A percentile compares a stretch with the other conserved stretches of the same genome.
Conservation (phyloP, 495 filamentous ascomycete species). For the Clavariopsis aquatica region DNA sequence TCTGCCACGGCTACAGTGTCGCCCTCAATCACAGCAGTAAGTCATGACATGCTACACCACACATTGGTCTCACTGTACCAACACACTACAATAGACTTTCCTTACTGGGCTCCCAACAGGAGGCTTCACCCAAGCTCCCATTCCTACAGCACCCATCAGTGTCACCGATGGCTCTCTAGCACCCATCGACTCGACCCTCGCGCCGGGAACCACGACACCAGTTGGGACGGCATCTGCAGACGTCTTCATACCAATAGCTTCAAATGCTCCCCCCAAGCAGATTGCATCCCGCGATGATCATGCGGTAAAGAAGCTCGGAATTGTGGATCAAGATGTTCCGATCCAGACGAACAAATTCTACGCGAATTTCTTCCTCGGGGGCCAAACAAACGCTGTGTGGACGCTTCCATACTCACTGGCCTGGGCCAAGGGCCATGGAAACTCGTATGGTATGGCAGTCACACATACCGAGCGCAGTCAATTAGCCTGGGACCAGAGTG, state of each 20-base stretch:
- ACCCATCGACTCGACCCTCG: constrained; percentile 38
- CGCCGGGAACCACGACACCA: constrained; percentile 28
- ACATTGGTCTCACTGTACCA: neutral
- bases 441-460: constrained; percentile 65
- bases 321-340: constrained; percentile 52
- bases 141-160: constrained; percentile 12
- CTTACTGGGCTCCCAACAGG: constrained; percentile 29
- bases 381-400: constrained; percentile 69
- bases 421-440: constrained; percentile 72
- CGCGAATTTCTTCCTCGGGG: constrained; percentile 80
- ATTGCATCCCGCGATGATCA: constrained; percentile 43
- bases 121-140: constrained; percentile 21
- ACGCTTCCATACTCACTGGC: constrained; percentile 82
- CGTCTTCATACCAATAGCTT: constrained; percentile 46
- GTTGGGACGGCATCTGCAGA: constrained; percentile 32
- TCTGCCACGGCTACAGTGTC: constrained; percentile 22
- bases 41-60: neutral
- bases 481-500: constrained; percentile 65
- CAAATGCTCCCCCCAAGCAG: constrained; percentile 41
- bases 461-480: constrained; percentile 69
- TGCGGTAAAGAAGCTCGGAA: constrained; percentile 40
- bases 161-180: constrained; percentile 19
- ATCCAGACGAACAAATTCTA: constrained; percentile 92
- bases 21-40: constrained; percentile 32
- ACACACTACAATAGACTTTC: constrained; percentile 22